Evolutionary conservation across 495 filamentous ascomycete species (phyloP).

Genomic region (Rhizodiscina lignyota): DNA sequence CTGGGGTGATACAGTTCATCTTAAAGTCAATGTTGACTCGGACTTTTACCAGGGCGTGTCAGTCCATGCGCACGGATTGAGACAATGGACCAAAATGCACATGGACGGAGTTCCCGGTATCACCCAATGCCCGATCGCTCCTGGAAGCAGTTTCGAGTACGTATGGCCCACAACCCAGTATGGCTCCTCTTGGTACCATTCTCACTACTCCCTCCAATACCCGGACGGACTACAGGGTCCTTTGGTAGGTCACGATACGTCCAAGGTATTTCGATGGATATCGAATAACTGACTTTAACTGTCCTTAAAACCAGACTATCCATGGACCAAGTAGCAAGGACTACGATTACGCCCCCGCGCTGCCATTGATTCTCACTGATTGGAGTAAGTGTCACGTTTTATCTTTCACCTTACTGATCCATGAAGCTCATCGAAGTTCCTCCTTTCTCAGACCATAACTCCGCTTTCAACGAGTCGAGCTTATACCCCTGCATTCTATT

Average conservation of each 20-base stretch:
- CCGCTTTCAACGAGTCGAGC: no score
- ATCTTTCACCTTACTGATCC: no score
- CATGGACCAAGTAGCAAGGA: not conserved
- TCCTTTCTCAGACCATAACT: no score
- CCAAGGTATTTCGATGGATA: no score
- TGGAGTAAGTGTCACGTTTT: no score
- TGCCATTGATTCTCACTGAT: not conserved
- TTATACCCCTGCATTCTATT: no score
- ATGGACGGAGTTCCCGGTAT: conserved; percentile 12
- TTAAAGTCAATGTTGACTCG: not conserved
- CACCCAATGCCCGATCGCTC: conserved; percentile 17
- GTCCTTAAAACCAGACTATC: not conserved
- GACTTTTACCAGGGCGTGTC: conserved; percentile 29
- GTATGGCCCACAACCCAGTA: conserved; percentile 16
- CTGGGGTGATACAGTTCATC: not conserved
- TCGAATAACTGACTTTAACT: no score
- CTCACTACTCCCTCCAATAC: conserved; percentile 17
- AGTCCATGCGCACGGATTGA: conserved; percentile 34
- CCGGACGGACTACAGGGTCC: conserved; percentile 40
- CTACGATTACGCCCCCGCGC: not conserved
- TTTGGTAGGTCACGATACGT: conserved; percentile 26
- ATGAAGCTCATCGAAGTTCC: no score
- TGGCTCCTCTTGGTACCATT: conserved; percentile 23
- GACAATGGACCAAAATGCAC: conserved; percentile 30
- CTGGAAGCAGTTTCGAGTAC: conserved; percentile 18